Evolutionary conservation across 2,329 filamentous ascomycete species (phyloP).

Genomic region (Arthrobotrys musiformis): DNA sequence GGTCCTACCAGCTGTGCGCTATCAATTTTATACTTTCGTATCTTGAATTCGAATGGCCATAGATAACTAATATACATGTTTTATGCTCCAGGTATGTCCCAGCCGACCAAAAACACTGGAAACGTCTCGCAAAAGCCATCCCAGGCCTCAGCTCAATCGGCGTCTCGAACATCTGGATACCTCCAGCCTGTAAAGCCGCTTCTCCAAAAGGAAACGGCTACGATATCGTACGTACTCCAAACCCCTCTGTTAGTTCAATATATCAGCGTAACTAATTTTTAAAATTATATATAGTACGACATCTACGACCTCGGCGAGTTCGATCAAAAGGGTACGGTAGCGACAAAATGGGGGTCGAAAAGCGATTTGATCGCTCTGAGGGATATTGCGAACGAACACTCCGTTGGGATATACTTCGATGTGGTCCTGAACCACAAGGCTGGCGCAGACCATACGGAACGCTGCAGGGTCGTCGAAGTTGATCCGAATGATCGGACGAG

Average conservation of each 20-base stretch:
- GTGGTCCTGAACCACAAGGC: conserved; percentile 79
- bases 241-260: background rate
- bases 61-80: background rate
- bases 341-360: conserved; percentile 76
- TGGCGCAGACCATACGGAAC: conserved; percentile 74
- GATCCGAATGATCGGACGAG: conserved; percentile 71
- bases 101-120: conserved; percentile 71
- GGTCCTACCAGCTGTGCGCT: background rate
- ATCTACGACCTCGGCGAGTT: conserved; percentile 78
- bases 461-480: conserved; percentile 73
- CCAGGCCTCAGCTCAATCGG: conserved; percentile 70
- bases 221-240: conserved; percentile 64
- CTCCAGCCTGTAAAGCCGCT: conserved; percentile 76
- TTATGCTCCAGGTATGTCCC: conserved; percentile 68
- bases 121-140: conserved; percentile 68
- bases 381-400: conserved; percentile 66
- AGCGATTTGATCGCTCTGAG: conserved; percentile 70
- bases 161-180: conserved; percentile 74
- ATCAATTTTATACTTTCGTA: background rate
- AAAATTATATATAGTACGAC: conserved; percentile 68
- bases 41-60: too few species aligned
- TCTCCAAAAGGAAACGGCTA: conserved; percentile 73
- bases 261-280: background rate
- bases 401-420: conserved; percentile 74
- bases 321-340: conserved; percentile 72